Evolutionary conservation across 2,329 filamentous ascomycete genomes (phyloP), one percentile per base, ranked within the genome.

Genomic region (Neonectria coccinea): DNA sequence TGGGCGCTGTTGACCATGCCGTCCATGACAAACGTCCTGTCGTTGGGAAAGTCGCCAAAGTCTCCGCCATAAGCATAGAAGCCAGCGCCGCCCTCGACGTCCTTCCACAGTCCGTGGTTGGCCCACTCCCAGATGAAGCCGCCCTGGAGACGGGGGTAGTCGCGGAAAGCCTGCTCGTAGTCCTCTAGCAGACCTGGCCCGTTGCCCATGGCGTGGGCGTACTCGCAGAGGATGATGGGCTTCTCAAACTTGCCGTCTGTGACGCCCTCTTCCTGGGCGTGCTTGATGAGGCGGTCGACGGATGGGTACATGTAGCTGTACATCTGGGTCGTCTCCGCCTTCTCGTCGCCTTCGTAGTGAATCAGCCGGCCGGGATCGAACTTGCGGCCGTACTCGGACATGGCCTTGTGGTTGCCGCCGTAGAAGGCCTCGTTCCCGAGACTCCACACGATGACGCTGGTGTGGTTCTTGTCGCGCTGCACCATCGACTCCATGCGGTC

Each of bases 391-490:
- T 85, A 89, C 4, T 88, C 79, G 69, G 89, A 89, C 91, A 93
- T 93, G 36, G 86, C 87, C 50, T 82, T 82, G 71, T 91, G 88
- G 72, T 93, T 92, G 9, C 81, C 79, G 1, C 91, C 91, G 70
- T 91, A 92, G 73, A 91, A 92, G 0, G 90, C 86, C 73, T 93
- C 91, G 70, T 93, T 93, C 0, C 91, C 91, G 0, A 93, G 80
- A 51, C 88, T 90, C 91, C 91, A 93, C 45, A 92, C 86, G 53
- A 93, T 88, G 54, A 93, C 82, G n/a, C 84, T 89, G 0, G 91
- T 77, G 68, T 92, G 88, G 62, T 92, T 90, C 77, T 91, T 91
- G 75, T 92, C 90, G 16, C 91, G 83, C 70, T 89, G 84, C 0
- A 93, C 82, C 59, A 92, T 78, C 59, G 91, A 87, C 33, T 82